Conservation (phyloP, 805 yeast genomes). For the Kluyveromyces aestuarii region DNA sequence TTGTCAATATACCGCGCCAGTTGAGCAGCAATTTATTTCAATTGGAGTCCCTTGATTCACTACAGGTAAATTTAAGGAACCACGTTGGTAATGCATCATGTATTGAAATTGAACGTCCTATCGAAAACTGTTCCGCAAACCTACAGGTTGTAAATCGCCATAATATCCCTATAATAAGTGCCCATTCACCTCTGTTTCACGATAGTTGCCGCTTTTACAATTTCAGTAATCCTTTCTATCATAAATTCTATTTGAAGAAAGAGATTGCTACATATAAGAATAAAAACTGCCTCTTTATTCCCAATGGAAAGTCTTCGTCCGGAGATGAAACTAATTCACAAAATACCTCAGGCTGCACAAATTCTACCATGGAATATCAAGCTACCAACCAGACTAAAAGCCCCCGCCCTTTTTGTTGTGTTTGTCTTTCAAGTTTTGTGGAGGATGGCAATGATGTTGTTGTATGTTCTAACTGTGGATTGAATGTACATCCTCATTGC, state of each 20-base stretch:
- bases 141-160: neutral
- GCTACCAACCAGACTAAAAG: neutral
- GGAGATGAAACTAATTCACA: conserved; percentile 9
- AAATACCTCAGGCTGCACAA: neutral
- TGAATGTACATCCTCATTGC: conserved; percentile 62
- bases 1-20: neutral
- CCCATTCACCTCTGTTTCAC: neutral
- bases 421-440: conserved; percentile 37
- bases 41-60: neutral
- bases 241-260: neutral
- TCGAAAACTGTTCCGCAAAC: neutral
- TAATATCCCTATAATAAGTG: neutral
- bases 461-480: conserved; percentile 56
- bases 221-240: neutral
- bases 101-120: neutral
- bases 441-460: conserved; percentile 21
- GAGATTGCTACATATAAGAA: neutral
- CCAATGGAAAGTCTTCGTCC: neutral
- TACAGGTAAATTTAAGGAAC: neutral
- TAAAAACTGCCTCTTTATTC: no score
- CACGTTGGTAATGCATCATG: neutral
- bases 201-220: neutral
- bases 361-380: neutral
- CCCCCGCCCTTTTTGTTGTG: conserved; percentile 36
- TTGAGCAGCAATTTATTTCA: neutral